Evolutionary conservation across 2,329 filamentous ascomycete species (phyloP), one percentile per base, ranked within the genome.

Genomic region (Pseudodiploospora longispora): DNA sequence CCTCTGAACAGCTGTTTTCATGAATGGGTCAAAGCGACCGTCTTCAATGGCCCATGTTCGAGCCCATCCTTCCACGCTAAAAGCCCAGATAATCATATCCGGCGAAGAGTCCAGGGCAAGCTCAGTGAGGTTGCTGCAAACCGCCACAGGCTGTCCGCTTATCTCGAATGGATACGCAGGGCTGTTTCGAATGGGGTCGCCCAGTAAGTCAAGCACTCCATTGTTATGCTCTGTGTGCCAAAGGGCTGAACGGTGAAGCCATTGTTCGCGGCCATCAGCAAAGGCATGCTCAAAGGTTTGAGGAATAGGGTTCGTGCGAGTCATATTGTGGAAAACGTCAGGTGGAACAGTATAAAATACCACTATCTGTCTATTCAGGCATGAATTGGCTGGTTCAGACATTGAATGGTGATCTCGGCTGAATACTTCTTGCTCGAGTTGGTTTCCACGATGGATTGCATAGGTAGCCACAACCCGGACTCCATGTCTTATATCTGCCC

Each of bases 331-430:
- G 48, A 79, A 75, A 2, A 74, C 59, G 56, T 83, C 79, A 0
- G 70, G 59, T 0, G 82, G 80, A 2, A 85, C 64, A 1, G 71
- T 80, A 57, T 81, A 85, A 2, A 84, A 63, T 42, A 80, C 70
- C 28, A 85, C 51, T 35, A 64, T 55, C 50, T 71, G 68, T 38
- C 30, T 59, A 44, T 53, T 48, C 1, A 36, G 27, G 7, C 38
- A 32, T 5, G 27, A 10, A 7, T 6, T 12, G 7, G n/a, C 10
- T 32, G 33, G 12, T 6, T 27, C 31, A 6, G 33, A 12, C 3
- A 28, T 38, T 4, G 28, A 27, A 8, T 12, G 10, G 8, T 27
- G 29, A 9, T 28, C 29, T n/a, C 32, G 10, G 3, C 4, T 36
- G 12, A 5, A 27, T 12, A 10, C 27, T 28, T 39, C 10, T 34